These are phyloP conservation scores for Coffea eugenioides DNA, from an alignment of 257 asterid genomes.

Conservation along the genomic window DNA sequence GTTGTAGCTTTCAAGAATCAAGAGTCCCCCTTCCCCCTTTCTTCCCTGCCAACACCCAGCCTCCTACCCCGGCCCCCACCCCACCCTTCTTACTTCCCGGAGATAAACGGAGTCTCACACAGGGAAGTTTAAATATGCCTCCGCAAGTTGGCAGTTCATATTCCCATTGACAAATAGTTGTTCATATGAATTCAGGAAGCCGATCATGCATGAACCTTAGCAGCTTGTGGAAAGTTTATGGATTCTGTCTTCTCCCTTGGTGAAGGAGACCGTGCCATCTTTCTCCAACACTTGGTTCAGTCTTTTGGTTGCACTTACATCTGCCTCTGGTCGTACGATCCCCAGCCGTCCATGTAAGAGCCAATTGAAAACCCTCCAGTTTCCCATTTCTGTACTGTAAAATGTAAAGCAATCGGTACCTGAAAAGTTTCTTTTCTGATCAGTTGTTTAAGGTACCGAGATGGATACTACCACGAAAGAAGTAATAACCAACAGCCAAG, in stretches of 20 bases:
- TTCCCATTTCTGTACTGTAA: too few species aligned
- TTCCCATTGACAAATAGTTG: background rate
- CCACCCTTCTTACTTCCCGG: background rate
- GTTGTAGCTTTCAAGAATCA: conserved; percentile 10
- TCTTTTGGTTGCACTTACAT: conserved; percentile 51
- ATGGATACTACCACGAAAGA: conserved; percentile 47
- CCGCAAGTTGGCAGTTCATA: background rate
- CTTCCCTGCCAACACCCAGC: background rate
- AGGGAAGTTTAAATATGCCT: background rate
- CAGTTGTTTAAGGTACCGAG: conserved; percentile 48
- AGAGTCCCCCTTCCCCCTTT: background rate
- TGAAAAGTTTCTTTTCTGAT: too few species aligned
- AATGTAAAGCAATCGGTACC: background rate
- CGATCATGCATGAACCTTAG: background rate
- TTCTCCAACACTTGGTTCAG: conserved; percentile 51
- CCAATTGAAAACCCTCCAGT: background rate
- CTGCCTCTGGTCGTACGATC: conserved; percentile 64
- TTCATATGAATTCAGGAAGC: background rate
- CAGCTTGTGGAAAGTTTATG: conserved; percentile 21
- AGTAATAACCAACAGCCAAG: conserved; percentile 29
- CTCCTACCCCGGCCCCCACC: background rate
- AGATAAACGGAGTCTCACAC: background rate
- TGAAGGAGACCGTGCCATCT: conserved; percentile 48
- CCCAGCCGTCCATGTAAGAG: conserved; percentile 55
- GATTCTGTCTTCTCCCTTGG: conserved; percentile 58